Percentiles rank a stretch among this genome's conserved stretches.
These are phyloP conservation scores for Pleurotus pulmonarius DNA, from an alignment of 768 basidiomycete species.

Conservation along the genomic window DNA sequence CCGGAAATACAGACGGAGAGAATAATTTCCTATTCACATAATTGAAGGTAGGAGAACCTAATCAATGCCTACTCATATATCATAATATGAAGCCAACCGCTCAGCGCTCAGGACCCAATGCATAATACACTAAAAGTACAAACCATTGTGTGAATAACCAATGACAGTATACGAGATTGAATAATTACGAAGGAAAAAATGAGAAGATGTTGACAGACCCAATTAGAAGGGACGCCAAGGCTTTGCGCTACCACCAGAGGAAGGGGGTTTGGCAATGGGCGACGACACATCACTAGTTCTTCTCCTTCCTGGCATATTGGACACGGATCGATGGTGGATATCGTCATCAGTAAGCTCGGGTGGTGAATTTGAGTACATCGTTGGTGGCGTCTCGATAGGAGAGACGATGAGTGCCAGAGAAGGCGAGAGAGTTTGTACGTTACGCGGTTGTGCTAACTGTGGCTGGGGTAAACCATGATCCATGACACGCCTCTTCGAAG, in stretches of 20 bases:
- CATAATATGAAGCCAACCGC: not conserved
- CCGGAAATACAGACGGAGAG: too few relatives aligned
- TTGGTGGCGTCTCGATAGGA: conserved; percentile 41
- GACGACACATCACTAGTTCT: not conserved
- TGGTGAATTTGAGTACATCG: conserved; percentile 2
- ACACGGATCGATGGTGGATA: not conserved
- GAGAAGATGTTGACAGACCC: not conserved
- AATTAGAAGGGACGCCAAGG: conserved; percentile 4
- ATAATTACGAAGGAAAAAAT: conserved; percentile 1
- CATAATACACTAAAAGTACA: not conserved
- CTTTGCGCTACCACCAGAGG: not conserved
- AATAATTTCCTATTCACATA: too few relatives aligned
- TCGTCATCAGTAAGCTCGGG: conserved; percentile 1
- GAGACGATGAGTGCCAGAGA: conserved; percentile 64
- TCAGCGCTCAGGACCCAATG: not conserved
- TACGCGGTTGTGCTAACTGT: conserved; percentile 25
- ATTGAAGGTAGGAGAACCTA: too few relatives aligned
- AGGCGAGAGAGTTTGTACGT: conserved; percentile 51
- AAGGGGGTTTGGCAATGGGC: not conserved
- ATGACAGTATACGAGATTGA: conserved; percentile 1
- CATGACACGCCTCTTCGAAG: conserved; percentile 10
- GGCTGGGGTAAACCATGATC: conserved; percentile 14
- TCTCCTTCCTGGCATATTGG: not conserved
- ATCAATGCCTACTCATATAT: not conserved
- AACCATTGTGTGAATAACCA: conserved; percentile 1